Evolutionary conservation across 108 stramenopile genomes (phyloP), one percentile per base, ranked within the genome.

Genomic region (Thalassiosira profunda): DNA sequence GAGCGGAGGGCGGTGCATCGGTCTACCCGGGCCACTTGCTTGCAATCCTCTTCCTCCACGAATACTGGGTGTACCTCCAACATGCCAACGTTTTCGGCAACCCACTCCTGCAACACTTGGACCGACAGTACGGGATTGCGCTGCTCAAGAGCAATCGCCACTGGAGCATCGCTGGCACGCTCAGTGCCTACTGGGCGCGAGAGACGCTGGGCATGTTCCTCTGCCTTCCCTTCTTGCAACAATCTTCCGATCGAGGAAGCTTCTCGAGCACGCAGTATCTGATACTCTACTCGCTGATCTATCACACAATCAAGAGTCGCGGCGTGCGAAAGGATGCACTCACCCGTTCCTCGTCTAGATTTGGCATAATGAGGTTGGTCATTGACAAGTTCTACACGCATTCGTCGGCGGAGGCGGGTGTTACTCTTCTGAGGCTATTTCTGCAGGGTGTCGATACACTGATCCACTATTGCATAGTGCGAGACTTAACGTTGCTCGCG

Each of bases 11-110:
- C n/a, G n/a, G n/a, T n/a, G n/a, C n/a, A 52, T n/a, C n/a, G n/a
- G n/a, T n/a, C n/a, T n/a, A n/a, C n/a, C 51, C 51, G 21, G 8
- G 51, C 1, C 51, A 52, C 33, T 31, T 52, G 30, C 51, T 29
- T 31, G 14, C 26, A 8, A 51, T 70, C 8, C 45, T 80, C 4
- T 55, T 82, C 11, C 67, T 74, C 11, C 77, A 83, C 54, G 73
- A 79, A 40, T 83, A 83, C 29, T 83, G 82, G 82, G 62, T 83
- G 0, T 83, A 75, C 45, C 74, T 83, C 3, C 82, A 83, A 45
- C 82, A 83, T 46, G 9, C 67, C 60, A 83, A 83, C 53, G 82
- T 83, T 5, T 24, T 83, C 2, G 67, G 49, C 33, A 83, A 83
- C 57, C 82, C 82, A 9, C 59, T 70, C 14, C 54, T 72, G 28